Conservation (phyloP, 2,329 filamentous ascomycete species). For the Xylaria sp. region DNA sequence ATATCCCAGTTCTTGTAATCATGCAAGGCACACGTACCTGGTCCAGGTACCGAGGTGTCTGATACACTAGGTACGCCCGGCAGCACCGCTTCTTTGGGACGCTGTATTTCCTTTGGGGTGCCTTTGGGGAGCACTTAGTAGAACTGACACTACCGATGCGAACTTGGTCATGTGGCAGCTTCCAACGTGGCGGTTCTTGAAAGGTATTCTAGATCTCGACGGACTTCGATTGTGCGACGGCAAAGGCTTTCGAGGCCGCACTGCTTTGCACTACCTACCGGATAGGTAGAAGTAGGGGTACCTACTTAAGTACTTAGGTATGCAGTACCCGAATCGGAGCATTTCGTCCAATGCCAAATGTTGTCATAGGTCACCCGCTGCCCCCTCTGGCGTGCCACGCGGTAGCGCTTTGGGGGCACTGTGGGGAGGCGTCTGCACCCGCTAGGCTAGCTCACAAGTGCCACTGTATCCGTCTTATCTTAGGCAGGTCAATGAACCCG, state of each 20-base stretch:
- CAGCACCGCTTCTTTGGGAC: neutral
- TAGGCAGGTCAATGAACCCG: neutral
- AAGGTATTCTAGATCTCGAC: neutral
- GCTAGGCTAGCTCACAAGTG: neutral
- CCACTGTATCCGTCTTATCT: neutral
- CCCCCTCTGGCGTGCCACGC: constrained; percentile 12
- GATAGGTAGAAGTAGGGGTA: no score
- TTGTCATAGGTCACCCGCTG: constrained; percentile 13
- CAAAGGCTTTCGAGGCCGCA: no score
- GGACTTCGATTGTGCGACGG: neutral
- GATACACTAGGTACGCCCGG: neutral
- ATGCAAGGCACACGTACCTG: constrained; percentile 14
- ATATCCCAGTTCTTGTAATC: neutral
- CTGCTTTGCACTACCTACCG: no score
- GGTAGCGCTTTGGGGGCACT: constrained; percentile 2
- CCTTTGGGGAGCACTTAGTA: no score
- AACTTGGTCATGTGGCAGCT: neutral
- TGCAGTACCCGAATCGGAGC: neutral
- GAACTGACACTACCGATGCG: no score
- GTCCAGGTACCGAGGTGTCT: neutral
- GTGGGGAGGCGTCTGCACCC: constrained; percentile 14
- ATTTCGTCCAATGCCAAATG: constrained; percentile 13
- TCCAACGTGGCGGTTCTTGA: neutral
- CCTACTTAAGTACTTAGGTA: no score
- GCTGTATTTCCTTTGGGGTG: no score